These are phyloP conservation scores for Marasmius sp. DNA, from an alignment of 1,284 basidiomycete genomes.

Conservation along the genomic window DNA sequence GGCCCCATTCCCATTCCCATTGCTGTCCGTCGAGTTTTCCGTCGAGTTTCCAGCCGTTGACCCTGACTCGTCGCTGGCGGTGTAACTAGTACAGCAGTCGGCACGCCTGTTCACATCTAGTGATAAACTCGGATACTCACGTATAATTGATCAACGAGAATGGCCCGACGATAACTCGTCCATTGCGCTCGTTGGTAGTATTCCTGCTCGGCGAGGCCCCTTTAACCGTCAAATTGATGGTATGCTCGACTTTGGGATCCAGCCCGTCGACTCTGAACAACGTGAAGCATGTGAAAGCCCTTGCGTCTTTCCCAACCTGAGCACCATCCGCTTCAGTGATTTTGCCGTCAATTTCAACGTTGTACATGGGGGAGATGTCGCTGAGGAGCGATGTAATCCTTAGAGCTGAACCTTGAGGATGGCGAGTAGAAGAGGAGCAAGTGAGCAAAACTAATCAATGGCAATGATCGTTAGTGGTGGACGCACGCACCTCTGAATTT, in stretches of 20 bases:
- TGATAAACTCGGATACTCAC: not conserved
- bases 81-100: too few species aligned
- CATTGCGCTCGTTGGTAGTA: not conserved
- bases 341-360: not conserved
- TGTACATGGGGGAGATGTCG: not conserved
- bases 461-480: too few species aligned
- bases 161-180: not conserved
- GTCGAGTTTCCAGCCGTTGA: too few species aligned
- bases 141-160: not conserved
- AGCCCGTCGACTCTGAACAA: not conserved
- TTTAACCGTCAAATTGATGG: not conserved
- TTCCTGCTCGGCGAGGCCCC: not conserved
- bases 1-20: too few species aligned
- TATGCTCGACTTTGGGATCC: not conserved
- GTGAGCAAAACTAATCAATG: not conserved
- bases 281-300: not conserved
- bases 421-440: not conserved
- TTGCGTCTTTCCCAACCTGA: not conserved
- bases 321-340: not conserved
- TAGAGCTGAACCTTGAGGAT: not conserved
- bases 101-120: not conserved
- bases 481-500: not conserved
- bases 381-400: not conserved
- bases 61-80: too few species aligned
- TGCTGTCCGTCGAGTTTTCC: too few species aligned